Evolutionary conservation across 768 basidiomycete species (phyloP).

Genomic region (Termitomyces bulborhizus): DNA sequence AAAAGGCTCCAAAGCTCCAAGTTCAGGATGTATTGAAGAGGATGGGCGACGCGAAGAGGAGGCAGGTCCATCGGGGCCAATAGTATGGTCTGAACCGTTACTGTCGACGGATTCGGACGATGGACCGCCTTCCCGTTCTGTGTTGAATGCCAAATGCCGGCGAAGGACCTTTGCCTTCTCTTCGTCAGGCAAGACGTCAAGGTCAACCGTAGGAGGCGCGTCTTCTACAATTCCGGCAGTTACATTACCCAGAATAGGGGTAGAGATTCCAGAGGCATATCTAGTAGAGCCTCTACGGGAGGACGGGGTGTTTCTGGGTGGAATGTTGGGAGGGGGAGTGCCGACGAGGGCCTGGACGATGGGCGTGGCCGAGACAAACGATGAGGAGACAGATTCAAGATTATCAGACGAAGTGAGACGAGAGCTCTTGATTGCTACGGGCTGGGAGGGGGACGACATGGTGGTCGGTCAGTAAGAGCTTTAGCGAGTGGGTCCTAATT

Average conservation of each 20-base stretch:
- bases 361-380: slow-evolving; percentile 25
- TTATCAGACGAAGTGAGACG: slow-evolving; percentile 16
- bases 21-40: slow-evolving; percentile 18
- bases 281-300: not conserved
- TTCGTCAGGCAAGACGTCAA: slow-evolving; percentile 68
- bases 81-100: slow-evolving; percentile 23
- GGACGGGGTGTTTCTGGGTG: slow-evolving; percentile 25
- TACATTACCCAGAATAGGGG: slow-evolving; percentile 24
- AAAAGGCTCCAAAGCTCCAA: slow-evolving; percentile 64
- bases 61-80: slow-evolving; percentile 18
- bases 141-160: slow-evolving; percentile 72
- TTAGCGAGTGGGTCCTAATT: not conserved
- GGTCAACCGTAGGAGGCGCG: slow-evolving; percentile 27
- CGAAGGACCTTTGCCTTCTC: slow-evolving; percentile 80
- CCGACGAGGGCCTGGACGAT: slow-evolving; percentile 44
- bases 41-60: slow-evolving; percentile 22
- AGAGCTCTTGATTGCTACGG: slow-evolving; percentile 41
- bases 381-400: slow-evolving; percentile 17
- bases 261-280: not conserved
- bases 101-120: slow-evolving; percentile 17
- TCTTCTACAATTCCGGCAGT: slow-evolving; percentile 20
- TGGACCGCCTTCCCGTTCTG: slow-evolving; percentile 45
- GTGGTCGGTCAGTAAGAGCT: slow-evolving; percentile 17
- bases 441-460: slow-evolving; percentile 51
- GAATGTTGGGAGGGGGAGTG: slow-evolving; percentile 51